Conservation (phyloP, 73 alveolate species). For the Symbiodinium pilosum region DNA sequence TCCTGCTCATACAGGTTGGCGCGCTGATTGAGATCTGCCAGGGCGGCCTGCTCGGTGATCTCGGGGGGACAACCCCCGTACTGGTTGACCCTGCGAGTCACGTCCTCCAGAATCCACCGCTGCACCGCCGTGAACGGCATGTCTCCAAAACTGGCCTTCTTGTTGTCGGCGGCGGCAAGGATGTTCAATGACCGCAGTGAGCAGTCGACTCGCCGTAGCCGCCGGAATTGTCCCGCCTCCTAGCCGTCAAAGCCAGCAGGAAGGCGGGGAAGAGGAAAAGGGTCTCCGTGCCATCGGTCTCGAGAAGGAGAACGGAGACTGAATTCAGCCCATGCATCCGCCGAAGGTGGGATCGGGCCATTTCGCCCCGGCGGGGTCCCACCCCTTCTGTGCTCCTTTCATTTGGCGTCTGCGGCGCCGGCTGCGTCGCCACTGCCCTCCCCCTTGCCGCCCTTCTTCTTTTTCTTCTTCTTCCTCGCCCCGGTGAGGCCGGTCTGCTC, state of each 20-base stretch:
- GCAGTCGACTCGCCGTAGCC: background rate
- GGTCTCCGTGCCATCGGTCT: conserved; percentile 33
- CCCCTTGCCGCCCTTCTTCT: background rate
- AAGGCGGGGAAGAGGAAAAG: conserved; percentile 39
- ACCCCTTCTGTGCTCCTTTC: background rate
- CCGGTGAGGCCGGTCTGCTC: background rate
- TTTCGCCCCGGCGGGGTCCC: background rate
- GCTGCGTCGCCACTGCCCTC: background rate
- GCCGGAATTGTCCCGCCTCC: background rate
- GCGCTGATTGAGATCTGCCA: background rate
- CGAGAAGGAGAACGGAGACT: background rate
- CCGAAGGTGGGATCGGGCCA: background rate
- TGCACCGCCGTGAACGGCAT: background rate
- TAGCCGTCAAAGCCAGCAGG: background rate
- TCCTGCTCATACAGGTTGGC: conserved; percentile 58
- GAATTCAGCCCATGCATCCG: background rate
- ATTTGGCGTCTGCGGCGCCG: background rate
- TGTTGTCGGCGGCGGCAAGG: background rate
- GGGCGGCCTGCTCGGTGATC: background rate
- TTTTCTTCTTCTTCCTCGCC: background rate
- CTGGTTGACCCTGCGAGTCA: background rate
- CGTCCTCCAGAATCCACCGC: background rate
- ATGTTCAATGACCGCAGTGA: background rate
- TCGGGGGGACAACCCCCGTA: background rate
- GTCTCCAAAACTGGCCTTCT: background rate